These are phyloP conservation scores for Aspergillus awamori DNA, from an alignment of 2,329 filamentous ascomycete genomes.

Conservation along the genomic window DNA sequence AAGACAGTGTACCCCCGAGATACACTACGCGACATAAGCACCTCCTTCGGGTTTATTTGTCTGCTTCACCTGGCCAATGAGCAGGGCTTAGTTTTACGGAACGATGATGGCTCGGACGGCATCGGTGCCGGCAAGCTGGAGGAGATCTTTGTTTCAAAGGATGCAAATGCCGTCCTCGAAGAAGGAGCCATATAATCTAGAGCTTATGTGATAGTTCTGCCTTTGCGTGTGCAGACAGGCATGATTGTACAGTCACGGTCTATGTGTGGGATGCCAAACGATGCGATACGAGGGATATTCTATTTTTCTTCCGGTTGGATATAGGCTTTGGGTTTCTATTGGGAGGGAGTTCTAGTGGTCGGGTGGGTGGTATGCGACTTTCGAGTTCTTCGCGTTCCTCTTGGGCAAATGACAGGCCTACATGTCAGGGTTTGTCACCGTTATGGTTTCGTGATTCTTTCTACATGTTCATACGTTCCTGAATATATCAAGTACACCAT, in stretches of 20 bases:
- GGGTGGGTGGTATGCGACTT: slow-evolving; percentile 1
- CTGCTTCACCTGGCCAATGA: slow-evolving; percentile 90
- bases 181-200: slow-evolving; percentile 34
- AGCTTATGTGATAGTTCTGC: background rate
- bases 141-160: slow-evolving; percentile 49
- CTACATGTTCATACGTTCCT: background rate
- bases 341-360: slow-evolving; percentile 19
- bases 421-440: background rate
- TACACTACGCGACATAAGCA: slow-evolving; percentile 91
- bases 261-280: background rate
- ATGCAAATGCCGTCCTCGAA: slow-evolving; percentile 44
- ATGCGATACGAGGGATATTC: slow-evolving; percentile 19
- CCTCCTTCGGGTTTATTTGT: slow-evolving; percentile 90
- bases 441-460: background rate
- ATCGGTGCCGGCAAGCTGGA: slow-evolving; percentile 39
- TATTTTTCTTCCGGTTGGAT: slow-evolving; percentile 11
- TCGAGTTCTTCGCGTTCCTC: background rate
- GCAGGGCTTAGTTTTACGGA: slow-evolving; percentile 79
- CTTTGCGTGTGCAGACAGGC: background rate
- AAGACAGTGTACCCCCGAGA: slow-evolving; percentile 83
- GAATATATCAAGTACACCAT: background rate
- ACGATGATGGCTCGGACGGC: slow-evolving; percentile 49
- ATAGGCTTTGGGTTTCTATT: slow-evolving; percentile 15
- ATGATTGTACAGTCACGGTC: slow-evolving; percentile 14
- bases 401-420: background rate